These are phyloP conservation scores for Dentipellis fragilis DNA, from an alignment of 768 basidiomycete species.

Conservation along the genomic window DNA sequence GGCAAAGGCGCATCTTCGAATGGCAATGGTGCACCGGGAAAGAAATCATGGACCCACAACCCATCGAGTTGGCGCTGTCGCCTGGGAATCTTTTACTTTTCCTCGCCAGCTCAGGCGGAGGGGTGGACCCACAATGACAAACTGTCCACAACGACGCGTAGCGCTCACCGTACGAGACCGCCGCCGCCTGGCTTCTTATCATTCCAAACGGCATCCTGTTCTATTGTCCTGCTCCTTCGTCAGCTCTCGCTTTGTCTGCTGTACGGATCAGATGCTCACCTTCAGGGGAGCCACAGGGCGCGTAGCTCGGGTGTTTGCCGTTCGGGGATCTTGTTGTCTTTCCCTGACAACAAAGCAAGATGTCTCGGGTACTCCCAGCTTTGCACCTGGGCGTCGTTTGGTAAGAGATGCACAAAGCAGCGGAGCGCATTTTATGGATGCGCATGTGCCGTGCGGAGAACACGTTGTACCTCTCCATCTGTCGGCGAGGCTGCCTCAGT, in stretches of 20 bases:
- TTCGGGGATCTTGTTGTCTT: background rate
- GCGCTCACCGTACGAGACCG: background rate
- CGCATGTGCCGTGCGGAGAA: background rate
- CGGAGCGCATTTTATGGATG: too few relatives aligned
- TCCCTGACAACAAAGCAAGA: background rate
- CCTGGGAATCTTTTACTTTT: background rate
- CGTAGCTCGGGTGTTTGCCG: too few relatives aligned
- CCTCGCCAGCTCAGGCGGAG: background rate
- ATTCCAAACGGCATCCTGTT: background rate
- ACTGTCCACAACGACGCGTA: conserved; percentile 7
- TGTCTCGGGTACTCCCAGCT: background rate
- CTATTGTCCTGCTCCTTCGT: background rate
- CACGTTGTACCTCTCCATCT: background rate
- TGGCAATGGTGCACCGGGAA: background rate
- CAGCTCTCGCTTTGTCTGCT: background rate
- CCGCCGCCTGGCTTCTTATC: background rate
- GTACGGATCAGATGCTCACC: too few relatives aligned
- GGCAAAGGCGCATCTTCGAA: conserved; percentile 1
- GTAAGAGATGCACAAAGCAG: background rate
- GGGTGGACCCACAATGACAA: conserved; percentile 13
- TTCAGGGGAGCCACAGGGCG: too few relatives aligned
- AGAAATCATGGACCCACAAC: conserved; percentile 10
- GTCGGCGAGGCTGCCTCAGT: too few relatives aligned
- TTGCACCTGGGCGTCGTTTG: background rate
- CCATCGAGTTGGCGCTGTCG: conserved; percentile 6